A percentile compares a stretch with the other conserved stretches of the same genome.
Evolutionary conservation across 345 rosid genomes (phyloP).

Genomic region (Moricandia moricandioides): DNA sequence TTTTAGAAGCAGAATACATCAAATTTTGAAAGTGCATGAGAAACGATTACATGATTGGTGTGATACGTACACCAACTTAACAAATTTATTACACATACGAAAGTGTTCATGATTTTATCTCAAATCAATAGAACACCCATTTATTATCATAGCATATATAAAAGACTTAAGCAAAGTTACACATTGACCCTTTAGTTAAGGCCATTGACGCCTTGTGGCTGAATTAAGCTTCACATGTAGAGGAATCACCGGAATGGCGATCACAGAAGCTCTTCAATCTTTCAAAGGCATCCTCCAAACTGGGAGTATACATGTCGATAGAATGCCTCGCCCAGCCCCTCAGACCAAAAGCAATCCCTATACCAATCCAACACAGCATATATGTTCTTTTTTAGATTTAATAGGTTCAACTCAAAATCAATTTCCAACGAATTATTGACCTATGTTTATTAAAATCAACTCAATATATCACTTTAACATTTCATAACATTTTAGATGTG

Average conservation of each 20-base stretch:
- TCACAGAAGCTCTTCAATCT: constrained; percentile 24
- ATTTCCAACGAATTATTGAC: too few species aligned
- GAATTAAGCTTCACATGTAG: not conserved
- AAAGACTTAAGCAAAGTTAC: not conserved
- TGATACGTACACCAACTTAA: not conserved
- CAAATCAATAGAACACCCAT: not conserved
- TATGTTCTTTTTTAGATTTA: not conserved
- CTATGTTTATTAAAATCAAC: too few species aligned
- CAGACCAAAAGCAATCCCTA: constrained; percentile 55
- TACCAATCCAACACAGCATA: constrained; percentile 6
- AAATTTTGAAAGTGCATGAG: not conserved
- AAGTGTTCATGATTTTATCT: constrained; percentile 11
- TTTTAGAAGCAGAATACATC: not conserved
- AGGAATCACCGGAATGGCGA: not conserved
- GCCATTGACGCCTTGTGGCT: not conserved
- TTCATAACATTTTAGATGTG: not conserved
- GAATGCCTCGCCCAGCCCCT: constrained; percentile 24
- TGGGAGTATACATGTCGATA: constrained; percentile 10
- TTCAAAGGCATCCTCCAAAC: constrained; percentile 20
- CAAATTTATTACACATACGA: not conserved
- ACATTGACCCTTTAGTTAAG: constrained; percentile 6
- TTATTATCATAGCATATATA: not conserved
- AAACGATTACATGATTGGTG: constrained; percentile 13
- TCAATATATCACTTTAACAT: not conserved
- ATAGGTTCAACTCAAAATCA: too few species aligned